Conservation (phyloP, 495 filamentous ascomycete species). For the Tuber calosporum region DNA sequence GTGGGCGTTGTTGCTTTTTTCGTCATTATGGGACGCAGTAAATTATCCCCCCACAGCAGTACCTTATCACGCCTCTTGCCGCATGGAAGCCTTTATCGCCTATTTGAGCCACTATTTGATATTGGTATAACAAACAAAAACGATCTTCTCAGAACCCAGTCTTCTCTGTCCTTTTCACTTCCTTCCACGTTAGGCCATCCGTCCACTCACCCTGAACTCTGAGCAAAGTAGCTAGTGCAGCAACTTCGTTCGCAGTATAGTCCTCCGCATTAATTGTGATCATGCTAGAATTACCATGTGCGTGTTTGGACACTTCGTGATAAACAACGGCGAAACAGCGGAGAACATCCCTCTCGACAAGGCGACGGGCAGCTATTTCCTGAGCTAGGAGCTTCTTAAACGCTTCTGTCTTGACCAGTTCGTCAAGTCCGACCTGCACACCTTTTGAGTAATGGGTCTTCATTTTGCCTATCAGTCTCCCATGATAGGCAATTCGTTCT, state of each 20-base stretch:
- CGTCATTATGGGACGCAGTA: too few relatives aligned
- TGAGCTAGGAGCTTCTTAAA: neutral
- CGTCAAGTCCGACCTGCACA: neutral
- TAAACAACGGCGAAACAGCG: neutral
- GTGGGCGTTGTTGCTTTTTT: too few relatives aligned
- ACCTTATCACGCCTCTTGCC: too few relatives aligned
- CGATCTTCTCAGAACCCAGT: neutral
- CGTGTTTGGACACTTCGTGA: neutral
- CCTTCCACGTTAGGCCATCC: neutral
- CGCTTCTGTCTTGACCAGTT: neutral
- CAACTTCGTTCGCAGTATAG: neutral
- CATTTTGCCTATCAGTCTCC: neutral
- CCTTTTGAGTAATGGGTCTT: neutral
- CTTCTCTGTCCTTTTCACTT: neutral
- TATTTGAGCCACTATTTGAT: too few relatives aligned
- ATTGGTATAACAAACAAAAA: too few relatives aligned
- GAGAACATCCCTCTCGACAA: neutral
- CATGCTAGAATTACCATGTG: neutral
- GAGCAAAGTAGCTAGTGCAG: neutral
- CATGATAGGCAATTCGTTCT: neutral
- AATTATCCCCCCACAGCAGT: too few relatives aligned
- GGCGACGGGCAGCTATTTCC: neutral
- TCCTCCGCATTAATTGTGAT: neutral
- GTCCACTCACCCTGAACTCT: neutral
- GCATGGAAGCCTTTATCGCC: too few relatives aligned